Base-by-base conservation (phyloP, 2,329 filamentous ascomycete species). In the Emericellopsis atlantica region DNA sequence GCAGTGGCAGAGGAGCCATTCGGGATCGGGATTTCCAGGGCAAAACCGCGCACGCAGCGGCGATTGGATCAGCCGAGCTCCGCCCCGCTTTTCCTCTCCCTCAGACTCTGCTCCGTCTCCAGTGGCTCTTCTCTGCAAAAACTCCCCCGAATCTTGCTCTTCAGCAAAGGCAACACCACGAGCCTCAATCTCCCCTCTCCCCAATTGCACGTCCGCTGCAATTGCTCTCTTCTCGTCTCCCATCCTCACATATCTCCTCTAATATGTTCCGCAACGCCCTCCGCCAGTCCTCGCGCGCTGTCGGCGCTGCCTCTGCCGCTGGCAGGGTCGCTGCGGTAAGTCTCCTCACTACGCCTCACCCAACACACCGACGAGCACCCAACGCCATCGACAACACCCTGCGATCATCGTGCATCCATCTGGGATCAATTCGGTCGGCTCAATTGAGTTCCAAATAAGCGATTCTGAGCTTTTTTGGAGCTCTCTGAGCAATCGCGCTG, bases 181-280 rank as follows among this genome's bases (percentile, higher is more conserved):
- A 60, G 61, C 62, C 64, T 62, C 64, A 65, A 74, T 72, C 72
- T 74, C 70, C 71, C 67, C 73, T 75, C 72, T 62, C 63, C 56
- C 62, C 74, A 76, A 73, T 76, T 77, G 72, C 72, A 67, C 64
- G 56, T 56, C 26, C 49, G 61, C 62, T 70, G 75, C 75, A 78
- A 77, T 79, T 79, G 76, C 67, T 67, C 66, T 64, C 64, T 62
- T 65, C 66, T 58, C 60, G 59, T 65, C 61, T 60, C 65, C 65
- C 61, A 69, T 65, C 59, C 60, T 64, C 58, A 69, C 56, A 66
- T 58, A 65, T 65, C 68, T 72, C 67, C 57, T 46, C 58, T 55
- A 74, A 65, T 72, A 95, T 96, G 90, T 94, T 95, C 79, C 87
- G 90, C 74, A 94, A 85, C 81, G 89, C 90, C 76, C 79, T 96